Evolutionary conservation across 768 basidiomycete species (phyloP).

Genomic region (Fomitopsis pulvina): DNA sequence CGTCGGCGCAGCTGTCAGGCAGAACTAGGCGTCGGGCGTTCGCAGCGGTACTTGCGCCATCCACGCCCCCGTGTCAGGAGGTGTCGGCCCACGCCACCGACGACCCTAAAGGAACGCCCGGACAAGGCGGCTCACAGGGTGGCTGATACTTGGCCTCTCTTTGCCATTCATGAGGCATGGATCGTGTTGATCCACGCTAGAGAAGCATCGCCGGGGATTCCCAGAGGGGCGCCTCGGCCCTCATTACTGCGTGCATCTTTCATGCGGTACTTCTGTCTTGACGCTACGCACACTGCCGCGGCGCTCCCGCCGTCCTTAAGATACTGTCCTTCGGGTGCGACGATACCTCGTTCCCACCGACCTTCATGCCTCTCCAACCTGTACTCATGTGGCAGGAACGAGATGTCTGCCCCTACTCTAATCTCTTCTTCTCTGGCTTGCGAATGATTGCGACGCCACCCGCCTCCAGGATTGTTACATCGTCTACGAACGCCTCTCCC

Average conservation of each 20-base stretch:
- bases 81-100: background rate
- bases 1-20: too few relatives aligned
- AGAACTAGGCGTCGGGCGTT: too few relatives aligned
- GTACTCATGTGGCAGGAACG: background rate
- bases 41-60: background rate
- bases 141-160: background rate
- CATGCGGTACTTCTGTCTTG: background rate
- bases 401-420: conserved; percentile 21
- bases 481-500: background rate
- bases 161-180: background rate
- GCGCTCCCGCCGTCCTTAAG: conserved; percentile 1
- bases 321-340: background rate
- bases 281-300: conserved; percentile 1
- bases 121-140: background rate
- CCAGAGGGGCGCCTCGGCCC: background rate
- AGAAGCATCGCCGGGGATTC: background rate
- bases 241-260: background rate
- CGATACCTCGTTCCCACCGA: background rate
- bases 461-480: conserved; percentile 2
- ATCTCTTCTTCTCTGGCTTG: conserved; percentile 29
- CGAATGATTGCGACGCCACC: conserved; percentile 21
- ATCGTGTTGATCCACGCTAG: background rate
- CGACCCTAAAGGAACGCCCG: background rate
- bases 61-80: background rate
- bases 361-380: background rate